These are phyloP conservation scores for Colletotrichum sansevieriae DNA, from an alignment of 2,329 filamentous ascomycete species.

Conservation along the genomic window DNA sequence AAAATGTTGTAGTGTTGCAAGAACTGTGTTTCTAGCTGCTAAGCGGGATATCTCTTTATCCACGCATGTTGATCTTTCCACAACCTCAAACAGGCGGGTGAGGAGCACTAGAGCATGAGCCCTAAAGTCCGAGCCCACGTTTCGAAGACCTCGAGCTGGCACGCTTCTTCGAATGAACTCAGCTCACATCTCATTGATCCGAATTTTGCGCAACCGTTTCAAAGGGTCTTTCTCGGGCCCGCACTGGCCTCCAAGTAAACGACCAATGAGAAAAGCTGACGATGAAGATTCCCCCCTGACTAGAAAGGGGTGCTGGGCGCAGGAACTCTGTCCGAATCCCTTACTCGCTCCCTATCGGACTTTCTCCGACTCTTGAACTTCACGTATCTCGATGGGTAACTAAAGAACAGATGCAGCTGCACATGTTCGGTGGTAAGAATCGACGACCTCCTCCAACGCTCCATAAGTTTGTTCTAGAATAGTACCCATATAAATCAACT, in stretches of 20 bases:
- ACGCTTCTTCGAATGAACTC: slow-evolving; percentile 4
- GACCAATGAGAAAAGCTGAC: neutral
- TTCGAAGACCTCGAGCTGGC: slow-evolving; percentile 4
- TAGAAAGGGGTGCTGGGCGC: neutral
- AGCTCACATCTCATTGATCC: neutral
- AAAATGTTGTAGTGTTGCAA: neutral
- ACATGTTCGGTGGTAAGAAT: slow-evolving; percentile 10
- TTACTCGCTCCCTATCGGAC: neutral
- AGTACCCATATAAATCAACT: neutral
- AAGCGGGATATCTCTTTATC: neutral
- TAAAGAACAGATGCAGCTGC: slow-evolving; percentile 4
- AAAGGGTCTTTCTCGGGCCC: neutral
- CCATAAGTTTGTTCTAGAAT: slow-evolving; percentile 5
- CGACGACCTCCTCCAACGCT: neutral
- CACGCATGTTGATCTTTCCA: neutral
- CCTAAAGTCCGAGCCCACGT: slow-evolving; percentile 24
- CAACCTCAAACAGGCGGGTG: neutral
- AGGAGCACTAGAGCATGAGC: slow-evolving; percentile 9
- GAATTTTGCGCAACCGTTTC: slow-evolving; percentile 24
- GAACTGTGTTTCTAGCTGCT: neutral
- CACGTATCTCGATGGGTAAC: neutral
- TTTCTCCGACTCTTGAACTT: neutral
- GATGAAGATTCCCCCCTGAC: slow-evolving; percentile 6
- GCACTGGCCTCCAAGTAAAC: slow-evolving; percentile 22
- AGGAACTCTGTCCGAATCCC: neutral